Conservation (phyloP, 2,329 filamentous ascomycete species). For the Fusarium ramigenum region DNA sequence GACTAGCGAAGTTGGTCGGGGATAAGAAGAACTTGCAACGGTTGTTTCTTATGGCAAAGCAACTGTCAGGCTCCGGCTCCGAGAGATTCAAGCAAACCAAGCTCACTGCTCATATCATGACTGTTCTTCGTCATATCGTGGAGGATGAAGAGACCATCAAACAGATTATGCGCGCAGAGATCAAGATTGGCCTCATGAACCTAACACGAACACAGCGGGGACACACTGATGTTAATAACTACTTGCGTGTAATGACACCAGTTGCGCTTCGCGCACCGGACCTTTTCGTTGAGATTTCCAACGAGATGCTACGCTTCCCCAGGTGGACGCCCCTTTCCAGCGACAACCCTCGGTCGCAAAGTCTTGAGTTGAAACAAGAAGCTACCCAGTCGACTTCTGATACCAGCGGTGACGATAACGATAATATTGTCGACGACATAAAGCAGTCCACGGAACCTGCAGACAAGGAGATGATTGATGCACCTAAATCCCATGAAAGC, state of each 20-base stretch:
- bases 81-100: slow-evolving; percentile 71
- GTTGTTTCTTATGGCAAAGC: slow-evolving; percentile 94
- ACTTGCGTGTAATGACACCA: slow-evolving; percentile 80
- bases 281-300: slow-evolving; percentile 86
- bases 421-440: slow-evolving; percentile 51
- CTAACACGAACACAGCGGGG: slow-evolving; percentile 60
- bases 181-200: slow-evolving; percentile 78
- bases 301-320: slow-evolving; percentile 81
- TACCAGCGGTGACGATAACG: slow-evolving; percentile 18
- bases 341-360: slow-evolving; percentile 47
- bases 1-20: slow-evolving; percentile 78
- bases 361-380: slow-evolving; percentile 55
- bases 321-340: slow-evolving; percentile 62
- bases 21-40: slow-evolving; percentile 90
- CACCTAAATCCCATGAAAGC: slow-evolving; percentile 72
- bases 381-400: slow-evolving; percentile 28
- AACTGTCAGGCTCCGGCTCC: slow-evolving; percentile 82
- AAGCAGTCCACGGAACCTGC: slow-evolving; percentile 68
- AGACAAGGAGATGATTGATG: slow-evolving; percentile 71
- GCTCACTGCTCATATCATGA: slow-evolving; percentile 74
- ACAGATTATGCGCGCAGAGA: slow-evolving; percentile 91
- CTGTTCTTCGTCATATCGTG: slow-evolving; percentile 89
- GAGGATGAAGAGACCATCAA: slow-evolving; percentile 93
- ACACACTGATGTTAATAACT: slow-evolving; percentile 73
- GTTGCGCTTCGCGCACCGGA: slow-evolving; percentile 83